A percentile compares a stretch with the other conserved stretches of the same genome.
Conservation (phyloP, 441 rosid genomes). For the Adansonia madagascariensis region DNA sequence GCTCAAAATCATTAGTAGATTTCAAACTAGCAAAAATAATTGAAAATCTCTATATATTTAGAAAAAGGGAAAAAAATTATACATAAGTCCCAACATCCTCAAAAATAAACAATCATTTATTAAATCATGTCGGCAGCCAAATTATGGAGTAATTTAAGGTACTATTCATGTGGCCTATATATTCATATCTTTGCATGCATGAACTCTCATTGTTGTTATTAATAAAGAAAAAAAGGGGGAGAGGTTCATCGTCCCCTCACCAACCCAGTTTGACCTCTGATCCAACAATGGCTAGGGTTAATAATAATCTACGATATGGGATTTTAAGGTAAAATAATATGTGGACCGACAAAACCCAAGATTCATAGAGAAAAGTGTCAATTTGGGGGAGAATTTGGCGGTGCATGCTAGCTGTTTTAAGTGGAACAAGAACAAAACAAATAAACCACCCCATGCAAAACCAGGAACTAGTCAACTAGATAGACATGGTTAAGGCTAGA, state of each 20-base stretch:
- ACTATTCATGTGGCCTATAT: slow-evolving; percentile 27
- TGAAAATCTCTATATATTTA: neutral
- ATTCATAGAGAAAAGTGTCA: neutral
- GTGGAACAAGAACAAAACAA: slow-evolving; percentile 16
- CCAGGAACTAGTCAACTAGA: slow-evolving; percentile 20
- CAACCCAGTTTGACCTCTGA: neutral
- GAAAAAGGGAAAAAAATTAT: neutral
- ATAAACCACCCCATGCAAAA: slow-evolving; percentile 1
- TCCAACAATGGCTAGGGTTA: neutral
- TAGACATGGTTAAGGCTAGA: slow-evolving; percentile 24
- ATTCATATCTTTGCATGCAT: slow-evolving; percentile 2
- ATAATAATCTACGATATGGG: neutral
- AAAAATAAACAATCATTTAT: neutral
- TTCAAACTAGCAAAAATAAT: slow-evolving; percentile 3
- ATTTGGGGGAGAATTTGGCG: slow-evolving; percentile 30
- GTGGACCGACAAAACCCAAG: neutral
- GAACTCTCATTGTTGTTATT: neutral
- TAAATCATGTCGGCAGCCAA: slow-evolving; percentile 41
- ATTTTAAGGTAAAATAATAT: neutral
- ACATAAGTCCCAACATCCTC: neutral
- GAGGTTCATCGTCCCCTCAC: slow-evolving; percentile 12
- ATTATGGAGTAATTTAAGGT: slow-evolving; percentile 27
- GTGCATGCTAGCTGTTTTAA: slow-evolving; percentile 23
- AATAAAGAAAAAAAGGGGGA: neutral
- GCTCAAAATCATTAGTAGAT: neutral